Conservation (phyloP, 305 asterid genomes). For the Solanum hybrid region DNA sequence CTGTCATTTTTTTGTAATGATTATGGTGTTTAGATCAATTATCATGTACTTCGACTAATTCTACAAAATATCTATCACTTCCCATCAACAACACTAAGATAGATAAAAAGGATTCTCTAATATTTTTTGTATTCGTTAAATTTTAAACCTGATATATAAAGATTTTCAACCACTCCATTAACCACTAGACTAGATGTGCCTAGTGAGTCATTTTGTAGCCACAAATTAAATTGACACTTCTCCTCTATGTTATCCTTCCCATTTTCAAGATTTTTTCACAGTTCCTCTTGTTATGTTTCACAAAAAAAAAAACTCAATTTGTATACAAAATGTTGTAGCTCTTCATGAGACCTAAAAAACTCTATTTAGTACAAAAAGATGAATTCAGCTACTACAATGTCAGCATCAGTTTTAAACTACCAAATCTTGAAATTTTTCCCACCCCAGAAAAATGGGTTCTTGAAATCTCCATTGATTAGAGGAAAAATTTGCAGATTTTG, state of each 20-base stretch:
- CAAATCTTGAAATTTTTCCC: neutral
- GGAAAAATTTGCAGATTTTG: slow-evolving; percentile 22
- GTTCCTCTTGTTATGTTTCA: neutral
- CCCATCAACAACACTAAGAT: no score
- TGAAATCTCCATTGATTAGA: neutral
- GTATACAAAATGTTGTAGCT: neutral
- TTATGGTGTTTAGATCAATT: rapidly evolving
- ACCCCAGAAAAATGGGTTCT: neutral
- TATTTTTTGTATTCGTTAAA: no score
- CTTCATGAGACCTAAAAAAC: neutral
- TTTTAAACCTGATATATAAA: no score
- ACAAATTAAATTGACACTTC: neutral
- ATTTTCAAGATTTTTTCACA: neutral
- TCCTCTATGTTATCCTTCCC: neutral
- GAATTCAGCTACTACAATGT: neutral
- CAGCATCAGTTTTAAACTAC: slow-evolving; percentile 3
- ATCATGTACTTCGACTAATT: no score
- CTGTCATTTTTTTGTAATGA: neutral
- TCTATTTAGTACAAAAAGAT: neutral
- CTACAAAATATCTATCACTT: no score
- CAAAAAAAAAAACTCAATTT: neutral
- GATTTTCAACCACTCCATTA: no score
- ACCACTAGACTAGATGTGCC: neutral
- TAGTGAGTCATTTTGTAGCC: neutral
- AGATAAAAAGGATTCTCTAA: rapidly evolving